Percentiles rank a stretch among this genome's conserved stretches.
phyloP scores from a whole-genome alignment of 768 basidiomycete species.

The Tricholoma furcatifolium region DNA sequence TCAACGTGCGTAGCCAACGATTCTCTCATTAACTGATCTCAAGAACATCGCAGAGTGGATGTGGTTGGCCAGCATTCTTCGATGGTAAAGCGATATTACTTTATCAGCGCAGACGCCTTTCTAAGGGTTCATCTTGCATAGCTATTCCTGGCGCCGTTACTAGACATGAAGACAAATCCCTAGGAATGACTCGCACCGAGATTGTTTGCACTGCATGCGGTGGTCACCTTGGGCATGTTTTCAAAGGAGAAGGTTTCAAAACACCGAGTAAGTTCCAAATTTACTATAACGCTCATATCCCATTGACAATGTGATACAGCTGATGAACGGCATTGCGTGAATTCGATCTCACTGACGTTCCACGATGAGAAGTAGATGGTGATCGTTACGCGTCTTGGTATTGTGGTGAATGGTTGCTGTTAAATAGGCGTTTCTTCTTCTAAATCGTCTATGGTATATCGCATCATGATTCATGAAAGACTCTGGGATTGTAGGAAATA shows the following conservation, averaged over 20 bases:
- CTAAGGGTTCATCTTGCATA: slow-evolving; percentile 24
- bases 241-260: slow-evolving; percentile 84
- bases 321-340: slow-evolving; percentile 88
- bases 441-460: slow-evolving; percentile 10
- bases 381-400: not conserved
- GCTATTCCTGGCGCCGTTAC: slow-evolving; percentile 88
- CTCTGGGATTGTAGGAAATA: slow-evolving; percentile 13
- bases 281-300: not conserved
- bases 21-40: not conserved
- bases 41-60: slow-evolving; percentile 57
- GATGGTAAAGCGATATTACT: slow-evolving; percentile 56
- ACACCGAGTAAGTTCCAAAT: slow-evolving; percentile 63
- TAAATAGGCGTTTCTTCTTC: slow-evolving; percentile 8
- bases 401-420: not conserved
- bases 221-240: slow-evolving; percentile 93
- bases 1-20: slow-evolving; percentile 45
- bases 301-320: slow-evolving; percentile 35
- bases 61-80: slow-evolving; percentile 98
- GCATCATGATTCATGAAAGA: slow-evolving; percentile 3
- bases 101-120: not conserved
- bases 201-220: slow-evolving; percentile 90
- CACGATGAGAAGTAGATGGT: slow-evolving; percentile 9
- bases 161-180: slow-evolving; percentile 67
- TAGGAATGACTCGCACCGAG: slow-evolving; percentile 75
- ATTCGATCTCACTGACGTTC: slow-evolving; percentile 85